Evolutionary conservation across 2,329 filamentous ascomycete genomes (phyloP).

Genomic region (Trichoderma citrinoviride): DNA sequence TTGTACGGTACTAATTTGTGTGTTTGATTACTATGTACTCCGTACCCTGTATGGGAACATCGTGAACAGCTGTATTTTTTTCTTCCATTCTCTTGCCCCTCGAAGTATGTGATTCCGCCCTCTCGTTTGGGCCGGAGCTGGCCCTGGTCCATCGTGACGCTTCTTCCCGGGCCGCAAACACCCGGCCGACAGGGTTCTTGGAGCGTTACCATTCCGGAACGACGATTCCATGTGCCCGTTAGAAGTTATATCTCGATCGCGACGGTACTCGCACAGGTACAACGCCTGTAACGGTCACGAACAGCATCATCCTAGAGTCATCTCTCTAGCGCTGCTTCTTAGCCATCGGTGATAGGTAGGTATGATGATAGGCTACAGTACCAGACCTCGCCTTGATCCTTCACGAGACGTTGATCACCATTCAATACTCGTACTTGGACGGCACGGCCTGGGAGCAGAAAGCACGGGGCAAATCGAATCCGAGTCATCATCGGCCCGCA

Average conservation of each 20-base stretch:
- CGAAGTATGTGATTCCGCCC: background rate
- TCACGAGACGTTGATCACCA: background rate
- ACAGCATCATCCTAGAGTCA: background rate
- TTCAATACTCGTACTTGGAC: too few species aligned
- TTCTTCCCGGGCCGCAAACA: conserved; percentile 16
- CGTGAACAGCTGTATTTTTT: background rate
- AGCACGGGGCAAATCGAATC: conserved; percentile 17
- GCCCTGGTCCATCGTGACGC: background rate
- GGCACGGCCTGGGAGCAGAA: background rate
- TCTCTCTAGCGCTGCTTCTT: background rate
- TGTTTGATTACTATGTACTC: background rate
- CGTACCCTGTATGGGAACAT: background rate
- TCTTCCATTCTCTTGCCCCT: background rate
- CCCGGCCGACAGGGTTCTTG: conserved; percentile 11
- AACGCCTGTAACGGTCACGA: background rate
- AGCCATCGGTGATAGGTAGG: background rate
- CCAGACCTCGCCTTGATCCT: background rate
- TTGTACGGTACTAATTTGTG: too few species aligned
- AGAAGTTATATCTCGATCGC: background rate
- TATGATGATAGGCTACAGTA: background rate
- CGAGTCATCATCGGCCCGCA: conserved; percentile 20
- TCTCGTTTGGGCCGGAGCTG: background rate
- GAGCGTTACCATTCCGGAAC: conserved; percentile 4
- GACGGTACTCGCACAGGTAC: background rate
- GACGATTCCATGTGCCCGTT: background rate